These are phyloP conservation scores for Sarocladiaceae sp. DNA, from an alignment of 2,329 filamentous ascomycete genomes.

Conservation along the genomic window DNA sequence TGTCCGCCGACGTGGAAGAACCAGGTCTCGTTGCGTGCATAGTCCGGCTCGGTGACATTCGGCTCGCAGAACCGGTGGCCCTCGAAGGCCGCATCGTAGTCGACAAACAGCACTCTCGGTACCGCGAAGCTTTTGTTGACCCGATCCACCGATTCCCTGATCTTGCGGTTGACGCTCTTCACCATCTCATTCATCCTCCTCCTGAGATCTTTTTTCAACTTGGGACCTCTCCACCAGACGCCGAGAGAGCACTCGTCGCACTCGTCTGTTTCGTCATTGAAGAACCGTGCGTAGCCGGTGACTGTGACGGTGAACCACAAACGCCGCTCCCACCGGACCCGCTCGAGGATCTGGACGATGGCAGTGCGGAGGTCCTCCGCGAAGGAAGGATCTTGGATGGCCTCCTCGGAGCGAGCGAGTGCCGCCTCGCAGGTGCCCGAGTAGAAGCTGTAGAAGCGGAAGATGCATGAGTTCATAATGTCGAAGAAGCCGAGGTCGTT, in stretches of 20 bases:
- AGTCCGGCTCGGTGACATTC: constrained; percentile 35
- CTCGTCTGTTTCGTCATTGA: constrained; percentile 34
- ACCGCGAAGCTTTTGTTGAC: constrained; percentile 31
- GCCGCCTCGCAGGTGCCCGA: constrained; percentile 38
- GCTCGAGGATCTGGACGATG: constrained; percentile 37
- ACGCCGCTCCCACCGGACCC: constrained; percentile 36
- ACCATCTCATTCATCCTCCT: constrained; percentile 39
- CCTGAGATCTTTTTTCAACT: constrained; percentile 32
- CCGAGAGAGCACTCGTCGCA: constrained; percentile 39
- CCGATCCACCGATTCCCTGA: constrained; percentile 25
- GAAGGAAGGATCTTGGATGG: constrained; percentile 29
- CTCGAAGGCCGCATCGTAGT: constrained; percentile 37
- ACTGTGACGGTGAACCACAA: constrained; percentile 36
- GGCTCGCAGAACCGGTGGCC: constrained; percentile 39
- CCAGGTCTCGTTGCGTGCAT: constrained; percentile 36
- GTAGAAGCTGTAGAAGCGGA: constrained; percentile 42
- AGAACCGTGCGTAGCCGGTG: constrained; percentile 43
- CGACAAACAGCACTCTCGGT: constrained; percentile 35
- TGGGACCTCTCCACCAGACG: constrained; percentile 38
- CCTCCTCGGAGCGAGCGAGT: constrained; percentile 26
- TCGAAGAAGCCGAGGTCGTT: constrained; percentile 45
- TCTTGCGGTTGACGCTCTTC: constrained; percentile 32
- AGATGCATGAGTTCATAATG: constrained; percentile 44
- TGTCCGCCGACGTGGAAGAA: constrained; percentile 41
- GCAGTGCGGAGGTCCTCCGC: constrained; percentile 31